Percentiles rank a stretch among this genome's conserved stretches.
These are phyloP conservation scores for Saussurea involucrata DNA, from an alignment of 129 eudicot genomes.

Conservation along the genomic window DNA sequence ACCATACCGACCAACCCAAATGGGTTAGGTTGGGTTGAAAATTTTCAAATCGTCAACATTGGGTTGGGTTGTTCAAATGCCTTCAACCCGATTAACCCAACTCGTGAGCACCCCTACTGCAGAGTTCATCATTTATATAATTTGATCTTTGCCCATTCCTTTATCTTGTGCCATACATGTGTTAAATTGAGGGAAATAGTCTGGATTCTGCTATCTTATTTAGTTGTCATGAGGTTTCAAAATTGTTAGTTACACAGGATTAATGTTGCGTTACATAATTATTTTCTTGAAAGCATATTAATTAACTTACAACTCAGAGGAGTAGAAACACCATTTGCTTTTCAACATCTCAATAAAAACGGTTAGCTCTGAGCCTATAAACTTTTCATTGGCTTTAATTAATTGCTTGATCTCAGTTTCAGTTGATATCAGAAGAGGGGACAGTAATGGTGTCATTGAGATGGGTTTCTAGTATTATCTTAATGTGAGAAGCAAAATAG, in stretches of 20 bases:
- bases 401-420: background rate
- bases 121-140: background rate
- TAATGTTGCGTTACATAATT: background rate
- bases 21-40: too few species aligned
- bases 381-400: background rate
- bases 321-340: background rate
- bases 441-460: background rate
- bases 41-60: too few species aligned
- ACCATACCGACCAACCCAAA: too few species aligned
- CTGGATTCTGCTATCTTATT: slow-evolving; percentile 7
- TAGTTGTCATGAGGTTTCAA: background rate
- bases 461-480: background rate
- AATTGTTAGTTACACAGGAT: background rate
- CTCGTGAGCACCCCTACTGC: too few species aligned
- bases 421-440: background rate
- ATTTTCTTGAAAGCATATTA: background rate
- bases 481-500: slow-evolving; percentile 5
- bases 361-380: background rate
- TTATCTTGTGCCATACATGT: background rate
- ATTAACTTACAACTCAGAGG: background rate
- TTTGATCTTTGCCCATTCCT: background rate
- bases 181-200: slow-evolving; percentile 1
- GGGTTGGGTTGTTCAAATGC: too few species aligned
- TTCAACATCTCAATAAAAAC: background rate
- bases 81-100: too few species aligned